Percentiles rank a stretch among this genome's conserved stretches.
These are phyloP conservation scores for Candida gigantensis DNA, from an alignment of 1,139 yeast genomes.

Conservation along the genomic window DNA sequence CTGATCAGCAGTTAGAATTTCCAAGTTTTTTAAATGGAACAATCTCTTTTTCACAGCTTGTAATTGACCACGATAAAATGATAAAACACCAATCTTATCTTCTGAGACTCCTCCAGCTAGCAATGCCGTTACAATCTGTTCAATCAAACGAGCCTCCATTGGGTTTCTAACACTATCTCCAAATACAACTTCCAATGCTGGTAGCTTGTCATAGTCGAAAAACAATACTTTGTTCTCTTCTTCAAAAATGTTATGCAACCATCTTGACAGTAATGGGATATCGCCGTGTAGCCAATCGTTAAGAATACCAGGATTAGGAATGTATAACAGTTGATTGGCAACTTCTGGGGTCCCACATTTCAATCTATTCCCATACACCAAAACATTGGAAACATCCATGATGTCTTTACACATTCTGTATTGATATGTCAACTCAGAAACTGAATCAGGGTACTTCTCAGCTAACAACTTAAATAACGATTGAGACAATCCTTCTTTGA, in stretches of 20 bases:
- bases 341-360: conserved; percentile 72
- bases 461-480: conserved; percentile 77
- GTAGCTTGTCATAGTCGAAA: conserved; percentile 71
- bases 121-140: conserved; percentile 63
- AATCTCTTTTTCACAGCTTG: conserved; percentile 51
- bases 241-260: conserved; percentile 36
- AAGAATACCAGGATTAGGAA: conserved; percentile 42
- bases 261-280: conserved; percentile 17
- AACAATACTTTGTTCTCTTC: conserved; percentile 61
- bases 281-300: conserved; percentile 5
- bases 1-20: conserved; percentile 89
- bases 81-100: conserved; percentile 76
- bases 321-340: conserved; percentile 52
- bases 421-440: conserved; percentile 75
- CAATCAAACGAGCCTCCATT: conserved; percentile 67
- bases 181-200: conserved; percentile 55
- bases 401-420: conserved; percentile 93
- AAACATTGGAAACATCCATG: conserved; percentile 76
- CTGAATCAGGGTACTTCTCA: conserved; percentile 68
- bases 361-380: conserved; percentile 74
- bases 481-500: conserved; percentile 63
- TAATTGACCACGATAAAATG: conserved; percentile 84
- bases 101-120: conserved; percentile 60
- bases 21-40: conserved; percentile 48
- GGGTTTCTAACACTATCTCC: conserved; percentile 74